These are phyloP conservation scores for Carex arenaria DNA, from an alignment of 202 grass and related monocot species.

Conservation along the genomic window DNA sequence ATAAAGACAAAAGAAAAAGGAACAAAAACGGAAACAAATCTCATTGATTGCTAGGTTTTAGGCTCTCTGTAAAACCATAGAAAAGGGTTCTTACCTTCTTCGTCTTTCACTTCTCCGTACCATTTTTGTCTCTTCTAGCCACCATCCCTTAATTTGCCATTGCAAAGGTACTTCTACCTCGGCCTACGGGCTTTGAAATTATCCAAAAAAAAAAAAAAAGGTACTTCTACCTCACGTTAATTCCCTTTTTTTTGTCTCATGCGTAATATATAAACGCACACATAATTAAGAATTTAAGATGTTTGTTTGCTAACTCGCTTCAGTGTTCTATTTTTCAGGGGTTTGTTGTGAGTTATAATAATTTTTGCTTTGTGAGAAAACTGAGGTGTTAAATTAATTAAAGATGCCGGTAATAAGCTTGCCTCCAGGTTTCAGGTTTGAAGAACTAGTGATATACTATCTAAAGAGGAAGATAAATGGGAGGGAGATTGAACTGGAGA, in stretches of 20 bases:
- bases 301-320: conserved; percentile 11
- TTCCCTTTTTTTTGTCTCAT: conserved; percentile 22
- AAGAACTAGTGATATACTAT: conserved; percentile 92
- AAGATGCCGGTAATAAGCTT: conserved; percentile 69
- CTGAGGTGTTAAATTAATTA: conserved; percentile 32
- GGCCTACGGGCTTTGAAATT: no score
- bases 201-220: no score
- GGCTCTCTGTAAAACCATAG: conserved; percentile 57
- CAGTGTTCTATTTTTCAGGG: background rate
- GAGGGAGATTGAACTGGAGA: conserved; percentile 76
- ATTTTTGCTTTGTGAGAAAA: conserved; percentile 7
- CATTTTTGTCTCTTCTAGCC: conserved; percentile 23
- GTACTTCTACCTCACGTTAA: conserved; percentile 41
- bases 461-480: conserved; percentile 96
- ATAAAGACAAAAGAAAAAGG: background rate
- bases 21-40: background rate
- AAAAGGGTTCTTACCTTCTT: conserved; percentile 15
- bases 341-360: no score
- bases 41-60: conserved; percentile 30
- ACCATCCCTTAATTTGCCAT: conserved; percentile 11
- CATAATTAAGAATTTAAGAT: no score
- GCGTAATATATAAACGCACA: conserved; percentile 26
- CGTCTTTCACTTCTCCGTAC: conserved; percentile 23
- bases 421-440: conserved; percentile 90
- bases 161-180: no score